A percentile compares a stretch with the other conserved stretches of the same genome.
These are phyloP conservation scores for Oidiodendron maius DNA, from an alignment of 495 filamentous ascomycete species.

Conservation along the genomic window DNA sequence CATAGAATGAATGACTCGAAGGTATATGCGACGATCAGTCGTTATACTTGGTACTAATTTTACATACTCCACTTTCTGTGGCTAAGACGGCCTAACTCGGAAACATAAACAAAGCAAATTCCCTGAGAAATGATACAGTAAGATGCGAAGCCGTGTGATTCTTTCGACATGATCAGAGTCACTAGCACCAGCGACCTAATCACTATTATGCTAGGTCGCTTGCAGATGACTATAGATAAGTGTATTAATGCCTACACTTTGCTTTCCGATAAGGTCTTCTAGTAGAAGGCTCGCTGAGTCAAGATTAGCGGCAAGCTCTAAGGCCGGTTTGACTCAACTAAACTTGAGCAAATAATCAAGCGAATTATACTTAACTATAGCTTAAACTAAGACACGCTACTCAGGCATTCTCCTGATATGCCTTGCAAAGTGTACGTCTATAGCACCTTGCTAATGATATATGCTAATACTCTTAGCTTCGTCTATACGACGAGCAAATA, in stretches of 20 bases:
- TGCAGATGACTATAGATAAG: conserved; percentile 42
- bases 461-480: conserved; percentile 31
- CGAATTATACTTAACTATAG: conserved; percentile 29
- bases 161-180: conserved; percentile 36
- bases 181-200: conserved; percentile 38
- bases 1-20: too few relatives aligned
- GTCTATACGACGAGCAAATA: conserved; percentile 40
- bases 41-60: too few relatives aligned
- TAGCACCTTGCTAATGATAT: background rate
- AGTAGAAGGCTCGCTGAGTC: conserved; percentile 28
- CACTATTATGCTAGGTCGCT: conserved; percentile 45
- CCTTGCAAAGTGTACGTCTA: conserved; percentile 26
- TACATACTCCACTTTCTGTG: too few relatives aligned
- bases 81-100: too few relatives aligned
- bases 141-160: conserved; percentile 48
- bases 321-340: conserved; percentile 32
- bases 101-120: too few relatives aligned
- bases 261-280: conserved; percentile 33
- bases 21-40: too few relatives aligned
- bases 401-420: conserved; percentile 29
- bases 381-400: conserved; percentile 30
- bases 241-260: conserved; percentile 38
- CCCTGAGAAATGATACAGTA: too few relatives aligned
- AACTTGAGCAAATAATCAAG: conserved; percentile 36
- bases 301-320: conserved; percentile 28